A percentile compares a stretch with the other conserved stretches of the same genome.
Conservation (phyloP, 2,329 filamentous ascomycete species). For the Didymella sp. region DNA sequence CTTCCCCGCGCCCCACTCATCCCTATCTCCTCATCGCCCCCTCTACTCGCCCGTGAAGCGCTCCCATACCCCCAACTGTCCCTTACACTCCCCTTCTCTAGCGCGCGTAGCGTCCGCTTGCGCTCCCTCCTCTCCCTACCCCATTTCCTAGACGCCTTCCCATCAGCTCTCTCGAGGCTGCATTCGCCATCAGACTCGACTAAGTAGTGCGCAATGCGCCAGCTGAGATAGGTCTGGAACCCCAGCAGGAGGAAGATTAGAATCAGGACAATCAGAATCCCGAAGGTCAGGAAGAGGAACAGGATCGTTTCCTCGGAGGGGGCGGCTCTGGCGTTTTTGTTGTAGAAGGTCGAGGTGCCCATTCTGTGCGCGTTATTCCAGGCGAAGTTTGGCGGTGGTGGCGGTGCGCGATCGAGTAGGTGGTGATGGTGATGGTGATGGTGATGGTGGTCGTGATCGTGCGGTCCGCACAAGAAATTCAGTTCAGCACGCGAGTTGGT, state of each 20-base stretch:
- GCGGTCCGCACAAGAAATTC: too few relatives aligned
- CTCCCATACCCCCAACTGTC: conserved; percentile 1
- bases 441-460: not conserved
- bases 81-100: conserved; percentile 10
- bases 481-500: too few relatives aligned
- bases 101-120: conserved; percentile 10
- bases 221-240: conserved; percentile 37
- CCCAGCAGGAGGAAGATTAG: conserved; percentile 28
- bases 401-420: not conserved
- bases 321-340: too few relatives aligned
- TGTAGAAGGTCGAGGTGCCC: too few relatives aligned
- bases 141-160: not conserved
- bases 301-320: conserved; percentile 28
- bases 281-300: conserved; percentile 38
- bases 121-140: conserved; percentile 3
- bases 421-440: not conserved
- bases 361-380: too few relatives aligned
- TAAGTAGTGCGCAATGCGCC: conserved; percentile 26
- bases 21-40: conserved; percentile 6
- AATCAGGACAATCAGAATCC: conserved; percentile 33
- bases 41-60: not conserved
- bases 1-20: conserved; percentile 18
- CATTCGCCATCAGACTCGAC: conserved; percentile 26
- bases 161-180: conserved; percentile 1
- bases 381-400: not conserved